Base-by-base conservation (phyloP, 2,329 filamentous ascomycete genomes). In the Cercospora janseana region DNA sequence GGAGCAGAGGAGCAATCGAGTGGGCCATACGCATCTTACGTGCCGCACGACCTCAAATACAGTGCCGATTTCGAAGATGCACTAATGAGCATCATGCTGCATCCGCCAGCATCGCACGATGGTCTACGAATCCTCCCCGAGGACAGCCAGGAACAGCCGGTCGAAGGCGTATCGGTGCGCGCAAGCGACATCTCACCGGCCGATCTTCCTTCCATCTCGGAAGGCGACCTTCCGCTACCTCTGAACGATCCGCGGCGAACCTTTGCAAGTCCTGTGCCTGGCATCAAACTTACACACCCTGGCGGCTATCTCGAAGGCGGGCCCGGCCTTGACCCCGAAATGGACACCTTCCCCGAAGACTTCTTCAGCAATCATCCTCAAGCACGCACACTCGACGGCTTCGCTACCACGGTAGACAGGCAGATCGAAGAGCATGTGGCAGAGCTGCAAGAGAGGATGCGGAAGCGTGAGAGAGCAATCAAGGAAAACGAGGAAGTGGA, bases 221-320 rank as follows among this genome's bases (percentile, higher is more conserved):
- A 58, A 60, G 49, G 68, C 20, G 61, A 66, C 6, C 66, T 76
- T 4, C 74, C 74, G 12, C 63, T 77, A 5, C 66, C 71, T 6
- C 61, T 76, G 8, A 56, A 65, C 37, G 74, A 75, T 16, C 58
- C 68, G 1, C 68, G 73, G 2, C 70, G 74, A 23, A 70, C 67
- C 9, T 70, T 71, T 61, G 57, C 68, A 28, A 70, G 67, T 20
- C 65, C 69, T 6, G 63, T 76, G n/a, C 69, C 72, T 0, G 73
- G 72, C 23, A 52, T 77, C 9, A 64, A 64, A 26, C 68, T 76
- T 46, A 77, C 74, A 0, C 74, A 76, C 53, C 65, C 66, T 2
- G 68, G 70, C 7, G 74, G 74, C n/a, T 74, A 72, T 35, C 63
- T 74, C 21, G 73, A 75, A 35, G 74, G 74, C n/a, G 74, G 74